These are phyloP conservation scores for Dioscorea cayenensis DNA, from an alignment of 116 monocot genomes.

Conservation along the genomic window DNA sequence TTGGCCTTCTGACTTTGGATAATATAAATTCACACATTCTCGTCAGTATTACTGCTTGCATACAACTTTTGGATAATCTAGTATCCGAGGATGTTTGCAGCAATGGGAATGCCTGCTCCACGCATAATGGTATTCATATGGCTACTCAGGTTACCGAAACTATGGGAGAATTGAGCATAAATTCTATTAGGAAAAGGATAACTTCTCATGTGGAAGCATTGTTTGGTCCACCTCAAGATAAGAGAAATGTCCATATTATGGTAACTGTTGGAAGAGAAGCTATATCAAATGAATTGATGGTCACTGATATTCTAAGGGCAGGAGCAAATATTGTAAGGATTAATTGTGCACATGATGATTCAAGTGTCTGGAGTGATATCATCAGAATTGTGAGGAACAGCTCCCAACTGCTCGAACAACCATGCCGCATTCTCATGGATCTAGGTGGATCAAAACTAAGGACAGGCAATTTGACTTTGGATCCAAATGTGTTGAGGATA, in stretches of 20 bases:
- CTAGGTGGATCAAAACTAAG: conserved; percentile 48
- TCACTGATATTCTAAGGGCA: conserved; percentile 31
- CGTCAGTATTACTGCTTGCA: conserved; percentile 23
- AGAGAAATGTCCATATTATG: conserved; percentile 29
- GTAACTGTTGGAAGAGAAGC: conserved; percentile 49
- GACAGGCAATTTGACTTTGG: conserved; percentile 16
- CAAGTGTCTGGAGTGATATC: conserved; percentile 36
- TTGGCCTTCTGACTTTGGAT: conserved; percentile 28
- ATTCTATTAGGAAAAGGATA: conserved; percentile 16
- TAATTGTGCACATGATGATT: conserved; percentile 48
- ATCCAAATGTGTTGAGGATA: conserved; percentile 22
- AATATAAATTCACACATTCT: conserved; percentile 19
- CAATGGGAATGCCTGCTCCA: neutral
- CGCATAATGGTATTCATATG: neutral
- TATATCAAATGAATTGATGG: conserved; percentile 21
- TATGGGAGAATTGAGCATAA: conserved; percentile 1
- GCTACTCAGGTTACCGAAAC: conserved; percentile 1
- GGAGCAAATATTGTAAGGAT: conserved; percentile 36
- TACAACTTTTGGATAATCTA: conserved; percentile 23
- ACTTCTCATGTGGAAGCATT: conserved; percentile 8
- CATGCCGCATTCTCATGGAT: conserved; percentile 54
- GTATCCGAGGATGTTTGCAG: neutral
- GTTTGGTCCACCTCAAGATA: conserved; percentile 19
- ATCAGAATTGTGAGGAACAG: conserved; percentile 25
- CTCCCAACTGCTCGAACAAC: conserved; percentile 37